These are phyloP conservation scores for Hypoxylon sp. DNA, from an alignment of 2,329 filamentous ascomycete species.

Conservation along the genomic window DNA sequence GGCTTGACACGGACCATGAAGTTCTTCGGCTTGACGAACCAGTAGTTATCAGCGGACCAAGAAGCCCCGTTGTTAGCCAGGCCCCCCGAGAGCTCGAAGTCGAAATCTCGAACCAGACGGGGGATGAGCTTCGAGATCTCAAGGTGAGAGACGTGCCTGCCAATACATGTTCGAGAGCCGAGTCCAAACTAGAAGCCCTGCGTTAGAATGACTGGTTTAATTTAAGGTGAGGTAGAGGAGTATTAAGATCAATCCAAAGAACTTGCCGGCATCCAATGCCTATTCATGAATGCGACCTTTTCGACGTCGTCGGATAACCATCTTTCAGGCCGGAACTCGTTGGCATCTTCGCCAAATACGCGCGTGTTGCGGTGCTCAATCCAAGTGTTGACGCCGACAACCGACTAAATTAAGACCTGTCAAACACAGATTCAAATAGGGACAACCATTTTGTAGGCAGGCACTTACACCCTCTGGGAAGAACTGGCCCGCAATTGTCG, in stretches of 20 bases:
- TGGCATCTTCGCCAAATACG: constrained; percentile 59
- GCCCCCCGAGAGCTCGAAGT: constrained; percentile 39
- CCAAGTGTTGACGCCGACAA: constrained; percentile 61
- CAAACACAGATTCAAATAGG: neutral
- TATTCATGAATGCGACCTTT: constrained; percentile 42
- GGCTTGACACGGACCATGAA: constrained; percentile 28
- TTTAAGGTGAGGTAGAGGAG: neutral
- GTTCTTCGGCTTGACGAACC: constrained; percentile 46
- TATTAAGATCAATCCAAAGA: neutral
- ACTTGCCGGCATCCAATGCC: constrained; percentile 17
- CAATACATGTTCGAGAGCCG: constrained; percentile 57
- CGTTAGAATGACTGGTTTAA: neutral
- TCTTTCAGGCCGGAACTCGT: constrained; percentile 50
- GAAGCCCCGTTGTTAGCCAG: neutral
- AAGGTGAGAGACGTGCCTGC: constrained; percentile 56
- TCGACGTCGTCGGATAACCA: constrained; percentile 38
- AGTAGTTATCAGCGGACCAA: constrained; percentile 38
- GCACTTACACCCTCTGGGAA: constrained; percentile 5
- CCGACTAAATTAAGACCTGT: constrained; percentile 42
- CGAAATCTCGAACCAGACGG: constrained; percentile 44
- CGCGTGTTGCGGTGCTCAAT: constrained; percentile 59
- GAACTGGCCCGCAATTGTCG: constrained; percentile 5
- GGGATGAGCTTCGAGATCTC: constrained; percentile 58
- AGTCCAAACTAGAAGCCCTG: constrained; percentile 54
- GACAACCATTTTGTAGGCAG: neutral